Percentiles rank a stretch among this genome's conserved stretches.
Evolutionary conservation across 441 rosid genomes (phyloP).

Genomic region (Hura crepitans): DNA sequence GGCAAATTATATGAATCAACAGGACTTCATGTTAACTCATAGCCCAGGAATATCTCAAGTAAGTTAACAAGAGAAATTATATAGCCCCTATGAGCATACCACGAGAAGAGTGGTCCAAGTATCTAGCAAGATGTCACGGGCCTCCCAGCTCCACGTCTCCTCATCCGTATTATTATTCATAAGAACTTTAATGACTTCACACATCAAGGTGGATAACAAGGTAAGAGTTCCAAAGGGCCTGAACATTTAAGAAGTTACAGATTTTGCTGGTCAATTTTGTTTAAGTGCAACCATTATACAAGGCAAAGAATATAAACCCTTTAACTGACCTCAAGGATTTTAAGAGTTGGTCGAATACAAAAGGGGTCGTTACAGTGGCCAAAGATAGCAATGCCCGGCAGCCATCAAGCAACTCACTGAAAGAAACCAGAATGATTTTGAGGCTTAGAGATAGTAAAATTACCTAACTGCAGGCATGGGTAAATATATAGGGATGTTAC

Average conservation of each 20-base stretch:
- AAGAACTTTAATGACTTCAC: constrained; percentile 81
- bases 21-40: not conserved
- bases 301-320: constrained; percentile 14
- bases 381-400: constrained; percentile 88
- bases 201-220: constrained; percentile 77
- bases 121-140: constrained; percentile 93
- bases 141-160: constrained; percentile 96
- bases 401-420: constrained; percentile 97
- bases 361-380: constrained; percentile 67
- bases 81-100: constrained; percentile 39
- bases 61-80: constrained; percentile 1
- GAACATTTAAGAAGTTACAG: constrained; percentile 22
- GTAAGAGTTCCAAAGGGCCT: constrained; percentile 90
- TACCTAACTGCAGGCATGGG: constrained; percentile 21
- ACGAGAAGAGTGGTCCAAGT: constrained; percentile 81
- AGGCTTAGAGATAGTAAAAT: constrained; percentile 25
- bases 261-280: constrained; percentile 15
- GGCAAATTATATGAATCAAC: not conserved
- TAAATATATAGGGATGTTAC: constrained; percentile 35
- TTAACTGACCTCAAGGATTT: constrained; percentile 66
- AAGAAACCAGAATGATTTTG: constrained; percentile 25
- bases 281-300: not conserved
- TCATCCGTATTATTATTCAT: constrained; percentile 58
- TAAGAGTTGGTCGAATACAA: constrained; percentile 70
- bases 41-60: not conserved